Evolutionary conservation across 441 rosid genomes (phyloP).

Genomic region (Erysimum cheiri): DNA sequence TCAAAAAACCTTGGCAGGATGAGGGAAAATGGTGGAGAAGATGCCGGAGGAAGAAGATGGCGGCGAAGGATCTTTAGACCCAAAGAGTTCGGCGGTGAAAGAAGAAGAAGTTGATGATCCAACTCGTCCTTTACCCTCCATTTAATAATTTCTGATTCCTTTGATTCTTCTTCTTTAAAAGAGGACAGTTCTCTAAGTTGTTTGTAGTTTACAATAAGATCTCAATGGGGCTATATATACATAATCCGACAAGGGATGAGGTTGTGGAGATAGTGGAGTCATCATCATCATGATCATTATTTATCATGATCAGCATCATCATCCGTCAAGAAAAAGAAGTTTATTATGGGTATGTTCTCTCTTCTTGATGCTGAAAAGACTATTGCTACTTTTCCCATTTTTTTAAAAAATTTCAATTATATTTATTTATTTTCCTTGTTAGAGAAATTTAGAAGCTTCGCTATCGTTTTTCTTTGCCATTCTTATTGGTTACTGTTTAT

Average conservation of each 20-base stretch:
- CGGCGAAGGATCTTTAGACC: slow-evolving; percentile 60
- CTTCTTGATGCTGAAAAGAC: slow-evolving; percentile 44
- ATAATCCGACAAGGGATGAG: slow-evolving; percentile 38
- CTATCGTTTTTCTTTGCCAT: slow-evolving; percentile 27
- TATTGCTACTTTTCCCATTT: slow-evolving; percentile 29
- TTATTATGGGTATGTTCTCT: slow-evolving; percentile 39
- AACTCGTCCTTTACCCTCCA: slow-evolving; percentile 67
- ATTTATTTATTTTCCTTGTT: slow-evolving; percentile 8
- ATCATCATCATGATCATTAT: slow-evolving; percentile 29
- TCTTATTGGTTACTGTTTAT: slow-evolving; percentile 23
- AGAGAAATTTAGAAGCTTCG: slow-evolving; percentile 34
- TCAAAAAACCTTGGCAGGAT: slow-evolving; percentile 60
- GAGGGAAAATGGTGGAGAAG: slow-evolving; percentile 77
- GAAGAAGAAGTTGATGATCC: slow-evolving; percentile 61
- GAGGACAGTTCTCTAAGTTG: slow-evolving; percentile 38
- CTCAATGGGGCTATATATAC: slow-evolving; percentile 42
- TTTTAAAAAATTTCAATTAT: neutral
- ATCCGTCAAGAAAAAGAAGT: slow-evolving; percentile 29
- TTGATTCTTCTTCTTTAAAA: slow-evolving; percentile 21
- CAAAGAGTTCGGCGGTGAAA: slow-evolving; percentile 75
- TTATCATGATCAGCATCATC: slow-evolving; percentile 23
- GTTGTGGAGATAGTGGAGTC: slow-evolving; percentile 41
- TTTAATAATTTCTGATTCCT: slow-evolving; percentile 39
- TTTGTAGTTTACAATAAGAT: slow-evolving; percentile 33
- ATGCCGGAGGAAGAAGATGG: slow-evolving; percentile 60